Evolutionary conservation across 2,329 filamentous ascomycete genomes (phyloP).

Genomic region (Harringtonia aguacate): DNA sequence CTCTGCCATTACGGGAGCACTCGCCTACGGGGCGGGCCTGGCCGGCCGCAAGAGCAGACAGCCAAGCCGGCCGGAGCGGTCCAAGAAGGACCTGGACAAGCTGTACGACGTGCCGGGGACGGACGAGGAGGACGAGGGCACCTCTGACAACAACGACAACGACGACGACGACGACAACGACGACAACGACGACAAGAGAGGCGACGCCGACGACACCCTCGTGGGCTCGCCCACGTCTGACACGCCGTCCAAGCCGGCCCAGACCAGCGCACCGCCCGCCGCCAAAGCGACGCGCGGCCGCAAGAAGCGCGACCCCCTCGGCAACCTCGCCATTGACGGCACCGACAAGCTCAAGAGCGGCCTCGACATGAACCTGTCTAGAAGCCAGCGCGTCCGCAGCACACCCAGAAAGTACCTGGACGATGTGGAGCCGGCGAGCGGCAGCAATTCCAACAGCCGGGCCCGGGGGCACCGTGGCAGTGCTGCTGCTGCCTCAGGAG

Average conservation of each 20-base stretch:
- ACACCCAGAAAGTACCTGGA: constrained; percentile 8
- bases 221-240: constrained; percentile 10
- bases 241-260: constrained; percentile 3
- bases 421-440: background rate
- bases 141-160: background rate
- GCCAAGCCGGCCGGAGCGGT: background rate
- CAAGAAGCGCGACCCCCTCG: constrained; percentile 9
- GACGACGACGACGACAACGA: background rate
- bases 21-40: constrained; percentile 4
- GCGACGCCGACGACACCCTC: constrained; percentile 4
- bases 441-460: too few species aligned
- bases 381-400: constrained; percentile 18
- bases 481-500: too few species aligned
- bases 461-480: too few species aligned
- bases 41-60: background rate
- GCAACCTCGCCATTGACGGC: constrained; percentile 9
- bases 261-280: background rate
- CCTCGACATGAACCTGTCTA: constrained; percentile 35
- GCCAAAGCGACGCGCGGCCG: background rate
- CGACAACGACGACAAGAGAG: background rate
- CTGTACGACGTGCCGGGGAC: constrained; percentile 15
- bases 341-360: constrained; percentile 38
- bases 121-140: constrained; percentile 7
- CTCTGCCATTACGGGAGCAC: constrained; percentile 11
- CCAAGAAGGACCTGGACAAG: constrained; percentile 4